Conservation (phyloP, 208 protist species). For the Angomonas deanei region DNA sequence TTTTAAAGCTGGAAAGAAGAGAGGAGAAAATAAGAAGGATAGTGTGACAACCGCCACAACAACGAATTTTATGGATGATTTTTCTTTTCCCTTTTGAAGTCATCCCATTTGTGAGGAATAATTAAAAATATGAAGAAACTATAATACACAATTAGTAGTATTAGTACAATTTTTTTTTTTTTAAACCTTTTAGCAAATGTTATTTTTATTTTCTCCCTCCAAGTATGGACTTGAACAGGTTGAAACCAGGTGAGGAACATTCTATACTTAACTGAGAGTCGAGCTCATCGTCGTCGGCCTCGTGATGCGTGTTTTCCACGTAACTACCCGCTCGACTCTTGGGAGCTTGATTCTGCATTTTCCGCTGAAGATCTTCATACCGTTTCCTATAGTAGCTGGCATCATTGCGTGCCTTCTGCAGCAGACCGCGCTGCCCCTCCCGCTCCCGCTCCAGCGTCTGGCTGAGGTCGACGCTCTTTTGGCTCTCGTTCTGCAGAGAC, state of each 20-base stretch:
- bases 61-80: no score
- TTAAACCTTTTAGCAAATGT: not conserved
- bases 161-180: no score
- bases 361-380: conserved; percentile 47
- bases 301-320: no score
- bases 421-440: conserved; percentile 17
- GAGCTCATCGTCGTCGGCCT: no score
- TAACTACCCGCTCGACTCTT: not conserved
- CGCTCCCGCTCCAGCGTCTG: conserved; percentile 42
- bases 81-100: no score
- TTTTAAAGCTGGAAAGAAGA: not conserved
- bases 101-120: no score
- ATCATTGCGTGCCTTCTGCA: conserved; percentile 48
- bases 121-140: no score
- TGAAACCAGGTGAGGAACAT: conserved; percentile 2
- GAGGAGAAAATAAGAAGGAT: conserved; percentile 1
- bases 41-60: no score
- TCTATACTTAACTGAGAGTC: no score
- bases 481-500: conserved; percentile 51
- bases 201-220: conserved; percentile 1
- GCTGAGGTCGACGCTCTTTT: conserved; percentile 37
- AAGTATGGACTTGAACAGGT: conserved; percentile 15
- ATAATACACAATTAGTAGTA: no score
- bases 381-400: conserved; percentile 57
- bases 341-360: not conserved